Base-by-base conservation (phyloP, 2,329 filamentous ascomycete genomes). In the Lachnellula subtilissima region DNA sequence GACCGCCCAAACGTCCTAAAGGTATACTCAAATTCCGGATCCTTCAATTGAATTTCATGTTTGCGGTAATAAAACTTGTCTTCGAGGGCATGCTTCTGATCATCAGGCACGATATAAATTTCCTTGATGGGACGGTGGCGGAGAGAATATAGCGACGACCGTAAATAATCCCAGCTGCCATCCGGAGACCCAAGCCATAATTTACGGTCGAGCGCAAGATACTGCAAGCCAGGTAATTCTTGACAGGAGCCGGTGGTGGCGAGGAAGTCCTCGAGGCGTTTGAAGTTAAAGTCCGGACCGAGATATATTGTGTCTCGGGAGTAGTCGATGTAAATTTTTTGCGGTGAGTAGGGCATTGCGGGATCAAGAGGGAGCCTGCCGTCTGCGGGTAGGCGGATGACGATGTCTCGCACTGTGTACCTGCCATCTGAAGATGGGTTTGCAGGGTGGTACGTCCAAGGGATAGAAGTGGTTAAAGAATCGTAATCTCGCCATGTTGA, bases 231-330 rank as follows among this genome's bases (percentile, higher is more conserved):
- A 12, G 47, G 17, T 3, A 65, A 50, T 32, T 65, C 61, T 9
- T 54, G 52, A 11, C 49, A 53, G 3, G 28, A 32, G 11, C 52
- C 40, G 2, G 35, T 48, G 5, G 51, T 51, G 5, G 53, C 53
- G 17, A 65, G 47, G 43, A 65, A 63, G 3, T 39, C 8, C 36
- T 57, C 14, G 1, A 64, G 53, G 43, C 59, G 56, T 1, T 52
- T 5, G 23, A 50, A n/a, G 5, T 52, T 50, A 49, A 65, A 65
- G 48, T 63, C 59, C 9, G 61, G 59, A 3, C 63, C 63, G 4
- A 65, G 56, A 40, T 65, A 65, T 19, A 65, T 58, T 7, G 49
- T 59, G 25, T 65, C 63, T n/a, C 25, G 48, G 6, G 23, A 50
- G 45, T 54, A 63, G 17, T 54, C 36, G 14, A 65, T 15, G 32